These are phyloP conservation scores for Penicillium odoratum DNA, from an alignment of 495 filamentous ascomycete species.

Conservation along the genomic window DNA sequence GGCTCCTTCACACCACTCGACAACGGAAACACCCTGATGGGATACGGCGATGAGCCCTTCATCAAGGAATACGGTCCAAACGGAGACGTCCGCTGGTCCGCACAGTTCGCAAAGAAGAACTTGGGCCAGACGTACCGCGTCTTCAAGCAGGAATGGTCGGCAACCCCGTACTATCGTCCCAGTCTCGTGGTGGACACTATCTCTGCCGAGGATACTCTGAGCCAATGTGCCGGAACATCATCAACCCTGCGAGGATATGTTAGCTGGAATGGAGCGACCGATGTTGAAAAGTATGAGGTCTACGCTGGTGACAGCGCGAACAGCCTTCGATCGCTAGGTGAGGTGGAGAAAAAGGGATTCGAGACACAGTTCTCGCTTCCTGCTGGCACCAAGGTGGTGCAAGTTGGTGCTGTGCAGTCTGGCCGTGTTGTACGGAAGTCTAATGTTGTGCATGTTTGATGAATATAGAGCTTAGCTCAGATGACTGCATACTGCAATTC, in stretches of 20 bases:
- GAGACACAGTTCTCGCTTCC: neutral
- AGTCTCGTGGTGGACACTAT: conserved; percentile 7
- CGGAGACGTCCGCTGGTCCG: conserved; percentile 13
- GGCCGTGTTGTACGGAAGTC: conserved; percentile 4
- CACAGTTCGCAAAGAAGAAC: conserved; percentile 11
- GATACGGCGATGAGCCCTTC: conserved; percentile 41
- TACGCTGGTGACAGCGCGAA: conserved; percentile 10
- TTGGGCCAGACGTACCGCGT: conserved; percentile 17
- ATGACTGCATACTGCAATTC: neutral
- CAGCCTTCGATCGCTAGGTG: conserved; percentile 8
- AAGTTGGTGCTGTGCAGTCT: conserved; percentile 1
- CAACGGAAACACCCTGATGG: conserved; percentile 40
- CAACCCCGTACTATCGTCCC: conserved; percentile 18
- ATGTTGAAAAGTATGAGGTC: conserved; percentile 17
- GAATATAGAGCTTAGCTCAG: neutral
- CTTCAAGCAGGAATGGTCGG: conserved; percentile 19
- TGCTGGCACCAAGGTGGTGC: neutral
- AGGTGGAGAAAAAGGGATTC: conserved; percentile 8
- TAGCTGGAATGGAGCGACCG: conserved; percentile 37
- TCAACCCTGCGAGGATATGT: conserved; percentile 20
- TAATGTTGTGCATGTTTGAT: conserved; percentile 1
- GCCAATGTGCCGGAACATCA: conserved; percentile 6
- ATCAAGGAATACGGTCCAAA: conserved; percentile 42
- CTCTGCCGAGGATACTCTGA: neutral
- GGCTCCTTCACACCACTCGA: conserved; percentile 39